A percentile compares a stretch with the other conserved stretches of the same genome.
Conservation (phyloP, 1,284 basidiomycete species). For the Meira nashicola region DNA sequence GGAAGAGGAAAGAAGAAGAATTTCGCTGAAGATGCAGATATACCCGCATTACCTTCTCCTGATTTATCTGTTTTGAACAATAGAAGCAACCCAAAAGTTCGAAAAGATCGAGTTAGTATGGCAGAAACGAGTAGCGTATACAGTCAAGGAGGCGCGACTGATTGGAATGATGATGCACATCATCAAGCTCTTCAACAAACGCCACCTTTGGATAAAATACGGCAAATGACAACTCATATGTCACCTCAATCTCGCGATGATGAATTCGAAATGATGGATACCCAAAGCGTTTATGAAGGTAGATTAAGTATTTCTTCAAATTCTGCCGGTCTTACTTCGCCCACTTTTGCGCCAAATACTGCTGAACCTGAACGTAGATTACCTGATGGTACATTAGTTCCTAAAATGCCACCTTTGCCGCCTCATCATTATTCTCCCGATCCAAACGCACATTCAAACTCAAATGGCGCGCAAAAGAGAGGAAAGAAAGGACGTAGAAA, state of each 20-base stretch:
- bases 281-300: background rate
- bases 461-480: constrained; percentile 9
- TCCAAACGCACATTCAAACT: constrained; percentile 1
- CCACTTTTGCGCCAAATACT: too few relatives aligned
- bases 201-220: background rate
- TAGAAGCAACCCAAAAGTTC: background rate
- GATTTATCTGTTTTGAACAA: background rate
- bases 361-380: constrained; percentile 14
- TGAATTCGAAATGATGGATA: constrained; percentile 5
- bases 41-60: background rate
- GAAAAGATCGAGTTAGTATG: constrained; percentile 4
- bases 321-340: too few relatives aligned
- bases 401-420: constrained; percentile 37
- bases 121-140: constrained; percentile 19
- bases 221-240: background rate
- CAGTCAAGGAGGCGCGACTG: constrained; percentile 12
- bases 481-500: constrained; percentile 18
- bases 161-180: constrained; percentile 3
- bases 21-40: background rate
- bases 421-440: background rate
- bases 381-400: constrained; percentile 28
- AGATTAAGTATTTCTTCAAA: background rate
- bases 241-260: background rate
- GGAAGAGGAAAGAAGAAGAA: constrained; percentile 23
- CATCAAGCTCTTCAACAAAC: background rate